Conservation (phyloP, 2,329 filamentous ascomycete genomes). For the Alternaria brassicae region DNA sequence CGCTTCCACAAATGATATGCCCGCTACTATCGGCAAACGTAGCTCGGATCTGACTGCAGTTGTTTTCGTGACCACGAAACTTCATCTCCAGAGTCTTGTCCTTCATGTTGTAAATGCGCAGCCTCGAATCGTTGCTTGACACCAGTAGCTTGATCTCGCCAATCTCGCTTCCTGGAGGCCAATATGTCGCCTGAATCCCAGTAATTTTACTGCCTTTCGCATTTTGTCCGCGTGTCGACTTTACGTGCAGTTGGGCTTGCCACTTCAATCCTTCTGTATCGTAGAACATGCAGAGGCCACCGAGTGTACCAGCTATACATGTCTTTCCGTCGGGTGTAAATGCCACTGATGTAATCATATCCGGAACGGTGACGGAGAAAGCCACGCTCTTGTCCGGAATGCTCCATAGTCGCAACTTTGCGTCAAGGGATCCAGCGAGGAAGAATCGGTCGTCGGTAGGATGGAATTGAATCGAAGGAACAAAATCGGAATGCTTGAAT, state of each 20-base stretch:
- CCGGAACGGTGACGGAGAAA: slow-evolving; percentile 76
- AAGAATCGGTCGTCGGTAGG: slow-evolving; percentile 96
- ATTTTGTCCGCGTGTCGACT: slow-evolving; percentile 89
- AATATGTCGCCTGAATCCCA: slow-evolving; percentile 78
- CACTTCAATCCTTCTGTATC: slow-evolving; percentile 89
- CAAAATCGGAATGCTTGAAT: slow-evolving; percentile 94
- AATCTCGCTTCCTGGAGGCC: slow-evolving; percentile 63
- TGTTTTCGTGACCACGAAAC: slow-evolving; percentile 89
- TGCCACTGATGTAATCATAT: slow-evolving; percentile 91
- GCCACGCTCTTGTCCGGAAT: slow-evolving; percentile 96
- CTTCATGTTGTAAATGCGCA: slow-evolving; percentile 86
- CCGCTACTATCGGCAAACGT: slow-evolving; percentile 85
- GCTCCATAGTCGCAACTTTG: slow-evolving; percentile 89
- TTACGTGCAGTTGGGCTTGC: slow-evolving; percentile 87
- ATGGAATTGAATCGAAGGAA: slow-evolving; percentile 94
- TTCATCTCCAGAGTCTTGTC: slow-evolving; percentile 88
- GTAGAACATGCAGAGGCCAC: slow-evolving; percentile 86
- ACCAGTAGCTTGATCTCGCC: slow-evolving; percentile 83
- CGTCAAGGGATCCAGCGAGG: slow-evolving; percentile 88
- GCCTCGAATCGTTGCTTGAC: slow-evolving; percentile 92
- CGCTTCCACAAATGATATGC: slow-evolving; percentile 91
- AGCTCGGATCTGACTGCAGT: slow-evolving; percentile 87
- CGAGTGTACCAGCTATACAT: slow-evolving; percentile 86
- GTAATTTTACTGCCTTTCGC: slow-evolving; percentile 98
- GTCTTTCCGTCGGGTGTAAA: slow-evolving; percentile 93